Evolutionary conservation across 495 filamentous ascomycete species (phyloP).

Genomic region (Massariosphaeria phaeospora): DNA sequence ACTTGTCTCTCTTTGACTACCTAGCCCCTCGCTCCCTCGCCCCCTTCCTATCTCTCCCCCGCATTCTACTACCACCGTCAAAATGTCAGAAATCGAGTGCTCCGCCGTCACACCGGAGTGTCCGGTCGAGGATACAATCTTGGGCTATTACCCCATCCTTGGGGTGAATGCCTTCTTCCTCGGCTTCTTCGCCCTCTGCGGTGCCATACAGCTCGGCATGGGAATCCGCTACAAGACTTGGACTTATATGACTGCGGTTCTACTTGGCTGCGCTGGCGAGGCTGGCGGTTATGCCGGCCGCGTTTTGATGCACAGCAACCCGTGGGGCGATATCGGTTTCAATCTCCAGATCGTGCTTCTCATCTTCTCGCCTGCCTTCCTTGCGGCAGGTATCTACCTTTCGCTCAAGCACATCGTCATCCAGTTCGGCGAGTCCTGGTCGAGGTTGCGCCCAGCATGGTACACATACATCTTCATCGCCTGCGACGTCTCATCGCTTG

Average conservation of each 20-base stretch:
- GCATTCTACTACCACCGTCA: too few species aligned
- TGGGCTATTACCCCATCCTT: conserved; percentile 27
- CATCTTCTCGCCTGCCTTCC: conserved; percentile 53
- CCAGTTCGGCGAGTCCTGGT: conserved; percentile 45
- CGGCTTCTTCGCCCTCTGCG: conserved; percentile 26
- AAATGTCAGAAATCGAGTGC: too few species aligned
- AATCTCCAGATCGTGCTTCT: conserved; percentile 47
- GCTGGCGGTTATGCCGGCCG: conserved; percentile 45
- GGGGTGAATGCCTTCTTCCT: conserved; percentile 26
- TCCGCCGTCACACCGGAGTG: too few species aligned
- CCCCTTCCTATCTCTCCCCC: too few species aligned
- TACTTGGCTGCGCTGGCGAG: conserved; percentile 43
- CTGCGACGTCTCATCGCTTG: conserved; percentile 49
- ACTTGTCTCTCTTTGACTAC: too few species aligned
- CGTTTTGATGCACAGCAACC: conserved; percentile 44
- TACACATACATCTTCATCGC: conserved; percentile 53
- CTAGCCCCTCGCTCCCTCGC: too few species aligned
- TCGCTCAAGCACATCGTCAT: conserved; percentile 47
- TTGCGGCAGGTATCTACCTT: conserved; percentile 56
- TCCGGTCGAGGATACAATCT: conserved; percentile 15
- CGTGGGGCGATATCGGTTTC: conserved; percentile 36
- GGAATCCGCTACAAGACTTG: conserved; percentile 31
- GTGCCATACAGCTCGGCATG: conserved; percentile 17
- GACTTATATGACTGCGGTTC: conserved; percentile 43
- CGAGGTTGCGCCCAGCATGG: conserved; percentile 48